Percentiles rank a stretch among this genome's conserved stretches.
These are phyloP conservation scores for Xylariales sp. DNA, from an alignment of 2,329 filamentous ascomycete genomes.

Conservation along the genomic window DNA sequence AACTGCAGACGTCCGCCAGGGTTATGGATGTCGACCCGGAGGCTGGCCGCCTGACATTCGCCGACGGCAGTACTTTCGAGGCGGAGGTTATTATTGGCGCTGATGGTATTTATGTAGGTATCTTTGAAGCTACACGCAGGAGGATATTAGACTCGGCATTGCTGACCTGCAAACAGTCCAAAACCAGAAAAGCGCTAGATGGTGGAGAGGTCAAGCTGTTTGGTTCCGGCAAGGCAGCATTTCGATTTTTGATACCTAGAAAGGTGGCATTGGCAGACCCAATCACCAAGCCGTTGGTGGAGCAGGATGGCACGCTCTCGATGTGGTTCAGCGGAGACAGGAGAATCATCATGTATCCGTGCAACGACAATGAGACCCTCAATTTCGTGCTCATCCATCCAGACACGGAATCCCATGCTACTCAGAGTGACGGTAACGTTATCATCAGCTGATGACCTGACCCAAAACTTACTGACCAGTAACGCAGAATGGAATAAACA, in stretches of 20 bases:
- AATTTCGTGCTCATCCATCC: conserved; percentile 52
- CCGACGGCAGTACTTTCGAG: conserved; percentile 13
- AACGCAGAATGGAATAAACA: conserved; percentile 33
- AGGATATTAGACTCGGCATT: background rate
- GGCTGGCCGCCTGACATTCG: conserved; percentile 14
- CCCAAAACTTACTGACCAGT: conserved; percentile 10
- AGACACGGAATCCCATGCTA: conserved; percentile 31
- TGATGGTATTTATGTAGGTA: conserved; percentile 18
- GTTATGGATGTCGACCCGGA: conserved; percentile 15
- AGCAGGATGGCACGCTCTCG: conserved; percentile 21
- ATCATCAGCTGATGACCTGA: too few species aligned
- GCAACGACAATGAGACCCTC: conserved; percentile 34
- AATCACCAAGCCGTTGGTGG: conserved; percentile 24
- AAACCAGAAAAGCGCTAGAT: conserved; percentile 34
- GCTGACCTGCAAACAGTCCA: conserved; percentile 11
- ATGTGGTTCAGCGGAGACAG: conserved; percentile 38
- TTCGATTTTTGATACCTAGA: conserved; percentile 49
- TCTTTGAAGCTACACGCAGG: background rate
- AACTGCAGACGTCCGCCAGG: conserved; percentile 25
- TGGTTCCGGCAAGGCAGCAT: conserved; percentile 50
- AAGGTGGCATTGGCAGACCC: conserved; percentile 25
- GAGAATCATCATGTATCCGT: conserved; percentile 43
- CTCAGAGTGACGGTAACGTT: conserved; percentile 24
- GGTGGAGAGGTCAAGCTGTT: conserved; percentile 32
- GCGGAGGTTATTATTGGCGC: conserved; percentile 18